Percentiles rank a stretch among this genome's conserved stretches.
Evolutionary conservation across 2,329 filamentous ascomycete genomes (phyloP).

Genomic region (Cladosporium halotolerans): DNA sequence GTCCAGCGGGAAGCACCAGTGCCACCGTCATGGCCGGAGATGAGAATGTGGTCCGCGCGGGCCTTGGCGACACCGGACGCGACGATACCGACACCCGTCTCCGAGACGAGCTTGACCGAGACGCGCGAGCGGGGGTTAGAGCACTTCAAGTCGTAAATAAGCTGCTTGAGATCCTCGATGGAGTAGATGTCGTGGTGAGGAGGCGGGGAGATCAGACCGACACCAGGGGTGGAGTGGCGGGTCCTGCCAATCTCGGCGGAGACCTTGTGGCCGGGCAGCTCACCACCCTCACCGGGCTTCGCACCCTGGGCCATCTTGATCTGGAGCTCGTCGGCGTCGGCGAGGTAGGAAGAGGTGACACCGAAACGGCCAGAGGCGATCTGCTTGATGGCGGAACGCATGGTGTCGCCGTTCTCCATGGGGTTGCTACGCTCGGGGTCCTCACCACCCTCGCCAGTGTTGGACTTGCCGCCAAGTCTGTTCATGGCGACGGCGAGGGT

Average conservation of each 20-base stretch:
- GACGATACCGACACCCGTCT: slow-evolving; percentile 95
- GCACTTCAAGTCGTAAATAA: slow-evolving; percentile 97
- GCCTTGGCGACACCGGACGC: slow-evolving; percentile 96
- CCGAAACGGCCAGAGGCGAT: slow-evolving; percentile 93
- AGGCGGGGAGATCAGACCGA: slow-evolving; percentile 90
- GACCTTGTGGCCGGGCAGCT: slow-evolving; percentile 94
- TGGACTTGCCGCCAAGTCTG: slow-evolving; percentile 89
- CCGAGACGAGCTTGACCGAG: slow-evolving; percentile 95
- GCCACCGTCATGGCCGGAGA: slow-evolving; percentile 93
- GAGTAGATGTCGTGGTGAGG: slow-evolving; percentile 98
- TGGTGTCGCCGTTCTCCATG: slow-evolving; percentile 87
- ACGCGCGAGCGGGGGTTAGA: slow-evolving; percentile 86
- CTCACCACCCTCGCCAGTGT: slow-evolving; percentile 95
- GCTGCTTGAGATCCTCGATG: slow-evolving; percentile 94
- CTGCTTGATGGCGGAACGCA: slow-evolving; percentile 97
- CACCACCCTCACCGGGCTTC: slow-evolving; percentile 95
- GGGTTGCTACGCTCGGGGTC: slow-evolving; percentile 83
- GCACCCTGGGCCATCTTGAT: slow-evolving; percentile 99
- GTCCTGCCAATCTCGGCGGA: slow-evolving; percentile 90
- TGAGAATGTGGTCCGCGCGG: slow-evolving; percentile 93
- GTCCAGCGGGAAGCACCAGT: slow-evolving; percentile 97
- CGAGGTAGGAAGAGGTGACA: slow-evolving; percentile 89
- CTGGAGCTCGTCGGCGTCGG: slow-evolving; percentile 91
- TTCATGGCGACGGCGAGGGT: slow-evolving; percentile 97
- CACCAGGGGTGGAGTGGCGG: slow-evolving; percentile 90